phyloP scores from a whole-genome alignment of 768 basidiomycete genomes.

The Mycena leptocephala region DNA sequence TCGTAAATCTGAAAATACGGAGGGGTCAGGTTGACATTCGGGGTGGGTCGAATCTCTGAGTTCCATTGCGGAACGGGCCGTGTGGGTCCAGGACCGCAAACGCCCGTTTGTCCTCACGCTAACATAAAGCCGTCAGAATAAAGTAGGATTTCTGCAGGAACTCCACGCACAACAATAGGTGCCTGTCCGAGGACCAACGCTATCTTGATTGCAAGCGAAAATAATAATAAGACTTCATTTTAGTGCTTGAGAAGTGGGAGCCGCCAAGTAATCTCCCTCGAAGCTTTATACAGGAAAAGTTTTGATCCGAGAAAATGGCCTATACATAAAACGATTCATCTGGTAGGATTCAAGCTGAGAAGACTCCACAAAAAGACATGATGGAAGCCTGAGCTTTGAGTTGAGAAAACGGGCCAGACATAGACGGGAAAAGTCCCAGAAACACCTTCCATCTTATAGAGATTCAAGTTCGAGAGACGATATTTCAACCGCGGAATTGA shows the following conservation, averaged over 20 bases:
- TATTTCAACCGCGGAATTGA: background rate
- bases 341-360: too few species aligned
- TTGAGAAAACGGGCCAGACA: background rate
- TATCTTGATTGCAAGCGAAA: background rate
- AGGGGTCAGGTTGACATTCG: constrained; percentile 57
- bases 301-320: background rate
- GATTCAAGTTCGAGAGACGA: too few species aligned
- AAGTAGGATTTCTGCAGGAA: background rate
- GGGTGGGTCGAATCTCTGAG: constrained; percentile 62
- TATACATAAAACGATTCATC: background rate
- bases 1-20: constrained; percentile 71
- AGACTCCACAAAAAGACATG: too few species aligned
- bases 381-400: background rate
- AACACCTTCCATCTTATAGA: too few species aligned
- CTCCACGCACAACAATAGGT: constrained; percentile 1
- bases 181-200: background rate
- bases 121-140: background rate
- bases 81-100: constrained; percentile 36
- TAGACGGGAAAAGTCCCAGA: background rate
- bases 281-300: background rate
- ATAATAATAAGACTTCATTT: background rate
- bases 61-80: constrained; percentile 36
- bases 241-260: background rate
- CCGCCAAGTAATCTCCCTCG: background rate
- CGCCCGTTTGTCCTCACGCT: constrained; percentile 31